Conservation (phyloP, 1,284 basidiomycete species). For the Malassezia globosa region DNA sequence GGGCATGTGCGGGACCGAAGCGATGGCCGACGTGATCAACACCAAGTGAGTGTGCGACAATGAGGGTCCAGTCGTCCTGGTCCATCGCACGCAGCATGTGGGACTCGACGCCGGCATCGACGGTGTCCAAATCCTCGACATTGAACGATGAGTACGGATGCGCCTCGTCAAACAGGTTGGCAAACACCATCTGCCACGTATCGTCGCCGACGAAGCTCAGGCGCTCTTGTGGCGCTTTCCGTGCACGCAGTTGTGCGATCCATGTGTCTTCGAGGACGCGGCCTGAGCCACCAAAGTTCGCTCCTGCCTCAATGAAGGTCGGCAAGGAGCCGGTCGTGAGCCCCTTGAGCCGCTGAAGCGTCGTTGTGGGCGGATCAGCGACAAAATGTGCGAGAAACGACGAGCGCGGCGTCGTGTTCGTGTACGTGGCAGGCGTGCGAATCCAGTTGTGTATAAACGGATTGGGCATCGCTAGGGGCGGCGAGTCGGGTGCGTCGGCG, state of each 20-base stretch:
- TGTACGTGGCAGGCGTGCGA: slow-evolving; percentile 64
- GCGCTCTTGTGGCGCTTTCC: slow-evolving; percentile 13
- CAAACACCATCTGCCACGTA: slow-evolving; percentile 86
- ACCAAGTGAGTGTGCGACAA: slow-evolving; percentile 90
- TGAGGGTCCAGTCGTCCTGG: slow-evolving; percentile 58
- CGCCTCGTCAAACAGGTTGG: slow-evolving; percentile 58
- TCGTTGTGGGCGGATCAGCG: slow-evolving; percentile 89
- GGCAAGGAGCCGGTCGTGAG: slow-evolving; percentile 90
- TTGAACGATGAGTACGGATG: slow-evolving; percentile 93
- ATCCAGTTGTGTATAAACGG: slow-evolving; percentile 72
- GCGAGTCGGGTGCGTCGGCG: slow-evolving; percentile 55
- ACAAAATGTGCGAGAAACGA: slow-evolving; percentile 80
- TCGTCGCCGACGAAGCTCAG: slow-evolving; percentile 84
- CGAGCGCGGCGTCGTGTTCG: slow-evolving; percentile 55
- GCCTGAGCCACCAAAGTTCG: slow-evolving; percentile 65
- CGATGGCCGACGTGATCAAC: slow-evolving; percentile 95
- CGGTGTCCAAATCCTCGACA: slow-evolving; percentile 91
- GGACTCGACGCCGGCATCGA: slow-evolving; percentile 75
- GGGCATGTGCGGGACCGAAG: slow-evolving; percentile 74
- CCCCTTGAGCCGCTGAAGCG: slow-evolving; percentile 86
- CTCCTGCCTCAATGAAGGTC: slow-evolving; percentile 85
- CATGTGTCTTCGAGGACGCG: slow-evolving; percentile 72
- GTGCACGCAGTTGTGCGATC: slow-evolving; percentile 47
- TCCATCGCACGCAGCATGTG: slow-evolving; percentile 72
- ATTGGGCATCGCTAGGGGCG: slow-evolving; percentile 27